phyloP scores from a whole-genome alignment of 768 basidiomycete genomes.

The Antrodiella citrinella region DNA sequence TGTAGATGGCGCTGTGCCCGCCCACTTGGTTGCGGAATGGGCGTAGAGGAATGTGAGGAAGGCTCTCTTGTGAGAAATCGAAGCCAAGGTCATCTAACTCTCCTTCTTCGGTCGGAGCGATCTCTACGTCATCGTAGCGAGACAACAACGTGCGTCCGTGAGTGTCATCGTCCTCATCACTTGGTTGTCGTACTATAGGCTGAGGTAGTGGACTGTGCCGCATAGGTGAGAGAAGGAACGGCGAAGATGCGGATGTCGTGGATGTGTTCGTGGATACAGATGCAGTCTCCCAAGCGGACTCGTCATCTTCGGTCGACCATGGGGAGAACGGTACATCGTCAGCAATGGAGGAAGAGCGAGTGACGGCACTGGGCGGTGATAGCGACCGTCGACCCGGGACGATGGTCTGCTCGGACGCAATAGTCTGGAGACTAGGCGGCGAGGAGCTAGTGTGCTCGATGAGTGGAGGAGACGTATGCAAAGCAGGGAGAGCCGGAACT shows the following conservation, averaged over 20 bases:
- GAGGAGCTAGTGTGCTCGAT: constrained; percentile 2
- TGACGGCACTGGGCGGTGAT: not conserved
- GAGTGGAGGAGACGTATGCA: constrained; percentile 5
- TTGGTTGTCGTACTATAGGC: constrained; percentile 21
- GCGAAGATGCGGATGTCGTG: constrained; percentile 41
- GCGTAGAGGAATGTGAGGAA: constrained; percentile 85
- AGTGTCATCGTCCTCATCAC: constrained; percentile 26
- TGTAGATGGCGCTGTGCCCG: constrained; percentile 95
- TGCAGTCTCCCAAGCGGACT: constrained; percentile 68
- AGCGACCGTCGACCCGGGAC: not conserved
- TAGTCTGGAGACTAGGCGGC: constrained; percentile 3
- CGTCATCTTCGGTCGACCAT: constrained; percentile 74
- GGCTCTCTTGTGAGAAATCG: constrained; percentile 45
- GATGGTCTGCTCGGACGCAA: constrained; percentile 7
- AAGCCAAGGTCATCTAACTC: constrained; percentile 30
- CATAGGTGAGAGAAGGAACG: constrained; percentile 26
- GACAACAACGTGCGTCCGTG: constrained; percentile 15
- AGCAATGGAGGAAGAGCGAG: constrained; percentile 6
- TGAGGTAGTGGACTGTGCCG: constrained; percentile 24
- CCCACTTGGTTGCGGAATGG: constrained; percentile 98
- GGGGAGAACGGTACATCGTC: constrained; percentile 32
- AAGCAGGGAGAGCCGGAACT: constrained; percentile 11
- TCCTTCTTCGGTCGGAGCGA: constrained; percentile 13
- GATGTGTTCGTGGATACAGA: constrained; percentile 57
- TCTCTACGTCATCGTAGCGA: constrained; percentile 14